Conservation (phyloP, 805 yeast species). For the Pichia rugopelliculosa region DNA sequence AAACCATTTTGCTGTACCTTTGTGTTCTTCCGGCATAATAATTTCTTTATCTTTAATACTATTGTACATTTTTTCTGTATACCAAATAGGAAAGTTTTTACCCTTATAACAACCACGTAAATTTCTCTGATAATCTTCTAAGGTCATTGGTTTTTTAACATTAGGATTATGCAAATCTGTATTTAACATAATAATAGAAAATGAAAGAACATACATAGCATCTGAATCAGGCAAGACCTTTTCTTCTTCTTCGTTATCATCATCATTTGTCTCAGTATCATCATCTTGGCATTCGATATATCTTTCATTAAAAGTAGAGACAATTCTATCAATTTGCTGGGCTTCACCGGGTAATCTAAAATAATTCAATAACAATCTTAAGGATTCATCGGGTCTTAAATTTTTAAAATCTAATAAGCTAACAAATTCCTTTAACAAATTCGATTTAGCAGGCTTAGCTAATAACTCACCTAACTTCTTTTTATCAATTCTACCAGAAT, state of each 20-base stretch:
- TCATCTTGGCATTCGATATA: constrained; percentile 57
- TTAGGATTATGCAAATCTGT: constrained; percentile 93
- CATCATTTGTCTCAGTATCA: constrained; percentile 3
- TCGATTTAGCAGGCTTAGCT: constrained; percentile 64
- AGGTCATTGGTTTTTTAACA: constrained; percentile 84
- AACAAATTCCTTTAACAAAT: constrained; percentile 58
- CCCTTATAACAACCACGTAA: constrained; percentile 71
- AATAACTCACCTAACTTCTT: constrained; percentile 79
- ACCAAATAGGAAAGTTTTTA: constrained; percentile 79
- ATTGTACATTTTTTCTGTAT: constrained; percentile 68
- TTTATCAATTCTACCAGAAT: constrained; percentile 79
- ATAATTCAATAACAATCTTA: constrained; percentile 69
- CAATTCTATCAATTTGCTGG: constrained; percentile 88
- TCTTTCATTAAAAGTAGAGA: constrained; percentile 77
- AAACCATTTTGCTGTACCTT: constrained; percentile 86
- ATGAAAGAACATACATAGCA: constrained; percentile 81
- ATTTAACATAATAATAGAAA: constrained; percentile 88
- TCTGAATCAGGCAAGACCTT: constrained; percentile 72
- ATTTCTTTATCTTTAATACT: constrained; percentile 83
- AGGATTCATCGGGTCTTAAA: constrained; percentile 86
- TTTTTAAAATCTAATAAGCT: constrained; percentile 65
- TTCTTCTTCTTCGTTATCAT: constrained; percentile 20
- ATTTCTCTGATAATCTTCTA: constrained; percentile 74
- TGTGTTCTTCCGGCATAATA: constrained; percentile 97
- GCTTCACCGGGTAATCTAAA: constrained; percentile 97